These are phyloP conservation scores for Solanum tarapatanum DNA, from an alignment of 257 asterid species.

Conservation along the genomic window DNA sequence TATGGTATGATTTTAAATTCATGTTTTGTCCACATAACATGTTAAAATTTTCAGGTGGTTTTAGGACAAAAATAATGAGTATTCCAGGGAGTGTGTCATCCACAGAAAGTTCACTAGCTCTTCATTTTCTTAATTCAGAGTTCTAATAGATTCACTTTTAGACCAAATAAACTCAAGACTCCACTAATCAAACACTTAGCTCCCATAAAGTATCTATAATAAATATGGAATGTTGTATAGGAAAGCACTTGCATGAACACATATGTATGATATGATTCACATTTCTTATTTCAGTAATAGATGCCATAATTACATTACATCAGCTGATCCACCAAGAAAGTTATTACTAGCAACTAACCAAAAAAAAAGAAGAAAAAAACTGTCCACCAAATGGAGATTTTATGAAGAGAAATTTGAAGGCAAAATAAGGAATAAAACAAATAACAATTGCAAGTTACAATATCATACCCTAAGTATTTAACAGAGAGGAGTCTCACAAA, in stretches of 20 bases:
- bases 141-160: background rate
- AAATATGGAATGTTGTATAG: background rate
- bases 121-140: background rate
- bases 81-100: constrained; percentile 30
- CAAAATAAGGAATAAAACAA: background rate
- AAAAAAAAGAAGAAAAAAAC: background rate
- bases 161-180: background rate
- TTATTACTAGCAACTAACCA: background rate
- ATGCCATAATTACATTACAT: background rate
- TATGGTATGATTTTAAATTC: background rate
- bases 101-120: background rate
- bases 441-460: background rate
- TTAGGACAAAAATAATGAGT: background rate
- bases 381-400: background rate
- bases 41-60: background rate
- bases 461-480: background rate
- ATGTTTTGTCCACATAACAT: background rate
- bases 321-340: background rate
- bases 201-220: background rate
- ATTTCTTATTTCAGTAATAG: background rate
- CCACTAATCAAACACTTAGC: background rate
- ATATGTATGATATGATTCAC: background rate
- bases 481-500: background rate
- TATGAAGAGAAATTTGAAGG: background rate
- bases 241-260: background rate